Base-by-base conservation (phyloP, 257 asterid genomes). In the Euphrasia confusa region DNA sequence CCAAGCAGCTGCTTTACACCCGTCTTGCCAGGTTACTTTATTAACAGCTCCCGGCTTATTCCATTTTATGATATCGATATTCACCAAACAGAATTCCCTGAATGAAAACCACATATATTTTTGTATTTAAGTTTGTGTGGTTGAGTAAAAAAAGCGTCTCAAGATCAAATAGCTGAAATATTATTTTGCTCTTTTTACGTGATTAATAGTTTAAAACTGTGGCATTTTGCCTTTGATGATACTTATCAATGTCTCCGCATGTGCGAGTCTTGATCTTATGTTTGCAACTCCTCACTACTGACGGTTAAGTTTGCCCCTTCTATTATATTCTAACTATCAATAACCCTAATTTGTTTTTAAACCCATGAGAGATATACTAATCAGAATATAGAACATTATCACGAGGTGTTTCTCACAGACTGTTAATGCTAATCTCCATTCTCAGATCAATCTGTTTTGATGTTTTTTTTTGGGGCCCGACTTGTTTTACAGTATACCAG, bases 401-500 rank as follows among this genome's bases (percentile, higher is more conserved):
- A 2, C 0, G 44, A 49, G 26, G 15, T 50, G 8, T 10, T 45
- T 14, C 13, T 10, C 2, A 6, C n/a, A 7, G 7, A 0, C 21
- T 12, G 42, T 37, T 37, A 37, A 37, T 37, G 42, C 42, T 10
- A 35, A 7, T 35, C 42, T 35, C 42, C 42, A 35, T 35, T 35
- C 42, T 35, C n/a, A n/a, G 37, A 5, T 37, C 42, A 12, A 9
- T 15, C n/a, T 53, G 60, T 14, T 65, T 35, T 35, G 8, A 35
- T 35, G 11, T 7, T 35, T 33, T 45, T 45, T 44, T 48, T 8
- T n/a, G n/a, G n/a, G n/a, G n/a, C n/a, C n/a, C n/a, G n/a, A n/a
- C n/a, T n/a, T n/a, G n/a, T n/a, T n/a, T n/a, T n/a, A n/a, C 78
- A 77, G 78, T 59, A 73, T 77, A 42, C 81, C 78, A 10, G 73